Percentiles rank a stretch among this genome's conserved stretches.
These are phyloP conservation scores for Pisolithus tinctorius DNA, from an alignment of 768 basidiomycete species.

Conservation along the genomic window DNA sequence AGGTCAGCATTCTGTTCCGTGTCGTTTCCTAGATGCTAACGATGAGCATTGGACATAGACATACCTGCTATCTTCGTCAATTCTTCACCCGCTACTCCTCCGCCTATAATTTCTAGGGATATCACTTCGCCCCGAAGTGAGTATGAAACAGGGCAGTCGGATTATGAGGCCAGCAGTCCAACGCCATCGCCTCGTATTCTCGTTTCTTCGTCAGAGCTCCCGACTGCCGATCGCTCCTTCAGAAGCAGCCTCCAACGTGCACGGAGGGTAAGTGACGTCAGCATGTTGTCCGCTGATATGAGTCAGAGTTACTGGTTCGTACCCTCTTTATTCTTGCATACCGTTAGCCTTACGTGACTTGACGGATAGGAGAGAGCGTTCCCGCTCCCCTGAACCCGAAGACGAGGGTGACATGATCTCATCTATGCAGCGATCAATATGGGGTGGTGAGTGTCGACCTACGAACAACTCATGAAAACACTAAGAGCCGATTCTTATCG, in stretches of 20 bases:
- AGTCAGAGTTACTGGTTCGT: slow-evolving; percentile 43
- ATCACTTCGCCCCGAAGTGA: slow-evolving; percentile 37
- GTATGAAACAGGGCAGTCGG: neutral
- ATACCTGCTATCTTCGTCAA: slow-evolving; percentile 72
- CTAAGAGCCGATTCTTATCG: neutral
- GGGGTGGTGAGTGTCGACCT: slow-evolving; percentile 50
- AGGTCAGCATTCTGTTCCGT: slow-evolving; percentile 28
- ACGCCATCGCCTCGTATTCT: slow-evolving; percentile 7
- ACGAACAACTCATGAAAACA: neutral
- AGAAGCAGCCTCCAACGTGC: slow-evolving; percentile 46
- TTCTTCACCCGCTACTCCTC: slow-evolving; percentile 46
- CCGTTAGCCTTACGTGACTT: neutral
- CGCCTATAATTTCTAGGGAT: slow-evolving; percentile 43
- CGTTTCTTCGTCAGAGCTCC: slow-evolving; percentile 11
- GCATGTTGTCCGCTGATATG: slow-evolving; percentile 50
- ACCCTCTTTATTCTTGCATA: slow-evolving; percentile 1
- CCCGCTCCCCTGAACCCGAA: slow-evolving; percentile 9
- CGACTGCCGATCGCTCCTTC: slow-evolving; percentile 33
- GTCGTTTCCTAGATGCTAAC: neutral
- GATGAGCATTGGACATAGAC: slow-evolving; percentile 29
- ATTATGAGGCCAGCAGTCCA: slow-evolving; percentile 4
- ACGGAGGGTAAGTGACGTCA: slow-evolving; percentile 52
- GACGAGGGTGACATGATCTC: slow-evolving; percentile 36
- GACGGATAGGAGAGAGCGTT: slow-evolving; percentile 7
- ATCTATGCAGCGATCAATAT: slow-evolving; percentile 60